Conservation (phyloP, 2,329 filamentous ascomycete genomes). For the Fusarium equiseti region DNA sequence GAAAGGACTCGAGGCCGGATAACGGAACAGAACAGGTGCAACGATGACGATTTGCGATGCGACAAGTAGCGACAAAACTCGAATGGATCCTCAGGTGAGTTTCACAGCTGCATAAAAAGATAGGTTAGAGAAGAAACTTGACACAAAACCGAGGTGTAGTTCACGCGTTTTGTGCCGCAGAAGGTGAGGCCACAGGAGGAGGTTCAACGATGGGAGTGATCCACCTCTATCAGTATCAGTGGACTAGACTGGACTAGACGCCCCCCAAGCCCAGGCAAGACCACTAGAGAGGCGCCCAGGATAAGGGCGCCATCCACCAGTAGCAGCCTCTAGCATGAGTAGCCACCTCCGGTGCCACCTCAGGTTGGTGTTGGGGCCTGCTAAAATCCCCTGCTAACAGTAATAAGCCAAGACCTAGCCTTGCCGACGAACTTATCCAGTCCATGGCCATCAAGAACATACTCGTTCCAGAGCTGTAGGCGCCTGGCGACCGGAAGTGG, state of each 20-base stretch:
- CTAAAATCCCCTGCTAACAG: conserved; percentile 34
- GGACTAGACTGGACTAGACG: conserved; percentile 36
- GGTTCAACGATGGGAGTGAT: conserved; percentile 45
- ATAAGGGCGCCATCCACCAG: conserved; percentile 36
- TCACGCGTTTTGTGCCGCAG: conserved; percentile 50
- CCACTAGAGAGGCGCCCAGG: conserved; percentile 39
- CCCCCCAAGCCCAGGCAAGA: conserved; percentile 21
- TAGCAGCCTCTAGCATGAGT: conserved; percentile 8
- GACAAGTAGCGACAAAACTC: conserved; percentile 31
- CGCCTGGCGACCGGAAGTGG: conserved; percentile 36
- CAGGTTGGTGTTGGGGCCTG: conserved; percentile 24
- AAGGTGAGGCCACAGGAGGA: conserved; percentile 49
- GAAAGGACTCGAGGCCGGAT: conserved; percentile 23
- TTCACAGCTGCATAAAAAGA: conserved; percentile 47
- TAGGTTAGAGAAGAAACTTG: conserved; percentile 47
- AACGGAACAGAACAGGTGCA: conserved; percentile 34
- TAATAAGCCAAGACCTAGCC: conserved; percentile 42
- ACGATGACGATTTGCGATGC: conserved; percentile 35
- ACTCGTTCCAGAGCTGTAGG: conserved; percentile 19
- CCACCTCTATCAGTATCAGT: conserved; percentile 37
- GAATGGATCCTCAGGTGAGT: conserved; percentile 40
- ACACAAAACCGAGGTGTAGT: conserved; percentile 47
- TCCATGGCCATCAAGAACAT: conserved; percentile 15
- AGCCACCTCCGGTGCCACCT: conserved; percentile 40
- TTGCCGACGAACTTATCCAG: conserved; percentile 31